Evolutionary conservation across 768 basidiomycete species (phyloP).

Genomic region (Atractiella rhizophila): DNA sequence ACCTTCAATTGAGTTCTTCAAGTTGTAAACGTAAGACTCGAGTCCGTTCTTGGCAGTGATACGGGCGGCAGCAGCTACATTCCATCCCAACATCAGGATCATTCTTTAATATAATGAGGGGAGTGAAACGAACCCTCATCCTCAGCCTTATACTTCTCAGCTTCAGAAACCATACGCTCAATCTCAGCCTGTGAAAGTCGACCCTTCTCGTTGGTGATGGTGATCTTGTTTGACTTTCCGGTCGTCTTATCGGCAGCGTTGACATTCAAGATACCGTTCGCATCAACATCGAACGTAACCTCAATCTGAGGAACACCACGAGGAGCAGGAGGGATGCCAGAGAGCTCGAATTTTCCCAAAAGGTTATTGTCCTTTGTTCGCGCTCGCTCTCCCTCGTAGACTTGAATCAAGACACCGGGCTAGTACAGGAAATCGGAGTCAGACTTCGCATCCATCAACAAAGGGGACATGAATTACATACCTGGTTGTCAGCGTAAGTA

Average conservation of each 20-base stretch:
- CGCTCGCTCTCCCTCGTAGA: conserved; percentile 83
- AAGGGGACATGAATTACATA: no score
- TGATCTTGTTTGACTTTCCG: conserved; percentile 69
- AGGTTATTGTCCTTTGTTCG: conserved; percentile 97
- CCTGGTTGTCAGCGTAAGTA: conserved; percentile 96
- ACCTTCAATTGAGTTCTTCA: conserved; percentile 64
- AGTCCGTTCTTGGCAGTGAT: conserved; percentile 71
- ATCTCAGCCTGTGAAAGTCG: conserved; percentile 94
- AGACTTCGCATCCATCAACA: no score
- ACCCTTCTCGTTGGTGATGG: conserved; percentile 89
- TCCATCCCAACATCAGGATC: conserved; percentile 27
- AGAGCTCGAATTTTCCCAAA: conserved; percentile 93
- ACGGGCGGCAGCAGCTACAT: conserved; percentile 61
- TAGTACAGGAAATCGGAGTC: no score
- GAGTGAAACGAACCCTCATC: conserved; percentile 14
- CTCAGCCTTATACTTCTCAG: conserved; percentile 66
- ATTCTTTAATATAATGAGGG: not conserved
- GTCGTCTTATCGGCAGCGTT: conserved; percentile 89
- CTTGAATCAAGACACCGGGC: conserved; percentile 92
- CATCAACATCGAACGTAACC: conserved; percentile 94
- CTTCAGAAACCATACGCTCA: conserved; percentile 86
- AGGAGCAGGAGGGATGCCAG: conserved; percentile 84
- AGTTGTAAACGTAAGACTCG: conserved; percentile 85
- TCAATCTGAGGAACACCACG: conserved; percentile 95
- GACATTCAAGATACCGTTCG: conserved; percentile 78